Base-by-base conservation (phyloP, 129 eudicot genomes). In the Flaveria bidentis region DNA sequence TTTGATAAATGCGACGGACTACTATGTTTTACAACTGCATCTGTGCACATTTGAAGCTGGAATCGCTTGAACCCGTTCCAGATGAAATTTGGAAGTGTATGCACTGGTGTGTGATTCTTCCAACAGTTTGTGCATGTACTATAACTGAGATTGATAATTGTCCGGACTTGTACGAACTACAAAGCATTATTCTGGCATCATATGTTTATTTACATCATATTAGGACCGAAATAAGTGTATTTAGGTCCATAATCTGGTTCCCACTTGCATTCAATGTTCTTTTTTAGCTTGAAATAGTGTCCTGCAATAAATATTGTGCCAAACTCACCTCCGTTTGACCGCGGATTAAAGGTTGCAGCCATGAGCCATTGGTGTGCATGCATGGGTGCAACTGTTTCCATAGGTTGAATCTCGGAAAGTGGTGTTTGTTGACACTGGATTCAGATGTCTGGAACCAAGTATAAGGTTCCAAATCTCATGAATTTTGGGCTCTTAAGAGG, bases 21-120 rank as follows among this genome's bases (percentile, higher is more conserved):
- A 4, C 15, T 22, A 9, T 56, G 61, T 55, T 28, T 6, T 56
- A 69, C 39, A 15, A 65, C 53, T 45, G 39, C 70, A 39, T 67
- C 67, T 23, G 56, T 22, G 52, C 44, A 9, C 56, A 66, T 56
- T 56, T 45, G 50, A 69, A 45, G 82, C 30, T 77, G 69, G 58
- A 77, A 69, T 18, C 74, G 25, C 11, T 14, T 73, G 75, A 39
- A 66, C 68, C 1, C 13, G 25, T 9, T 49, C 22, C 71, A 51
- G 70, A 72, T 50, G 67, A 67, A 44, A 42, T 6, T 12, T 26
- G 76, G 51, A 30, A 69, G 23, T 71, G 17, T 33, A 13, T 49
- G 57, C 41, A 49, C 71, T 64, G 61, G 50, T 64, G 51, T 9
- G 33, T 76, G 72, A 17, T 18, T 47, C 58, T 76, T 36, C 26